Percentiles rank a stretch among this genome's conserved stretches.
Conservation (phyloP, 441 rosid species). For the Euphorbia schlechtendalii region DNA sequence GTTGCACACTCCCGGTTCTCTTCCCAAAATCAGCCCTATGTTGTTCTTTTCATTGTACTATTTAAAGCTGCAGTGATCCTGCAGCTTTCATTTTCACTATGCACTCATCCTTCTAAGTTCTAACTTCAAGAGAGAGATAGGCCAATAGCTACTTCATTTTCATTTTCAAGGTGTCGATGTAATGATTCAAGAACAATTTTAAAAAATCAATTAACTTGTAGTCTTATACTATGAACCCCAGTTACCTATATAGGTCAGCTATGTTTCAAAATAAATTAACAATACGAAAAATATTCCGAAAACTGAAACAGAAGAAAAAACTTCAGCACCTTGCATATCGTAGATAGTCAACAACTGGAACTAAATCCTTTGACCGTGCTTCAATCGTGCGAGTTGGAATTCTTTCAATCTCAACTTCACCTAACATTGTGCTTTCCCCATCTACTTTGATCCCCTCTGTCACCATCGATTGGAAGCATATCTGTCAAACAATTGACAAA, state of each 20-base stretch:
- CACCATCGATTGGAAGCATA: slow-evolving; percentile 49
- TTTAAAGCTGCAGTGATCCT: no score
- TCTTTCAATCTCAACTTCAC: slow-evolving; percentile 69
- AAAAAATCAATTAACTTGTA: no score
- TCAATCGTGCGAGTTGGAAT: slow-evolving; percentile 50
- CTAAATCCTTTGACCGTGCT: slow-evolving; percentile 59
- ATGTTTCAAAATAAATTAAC: background rate
- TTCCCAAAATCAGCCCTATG: background rate
- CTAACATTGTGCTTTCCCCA: slow-evolving; percentile 35
- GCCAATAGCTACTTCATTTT: no score
- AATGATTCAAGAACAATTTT: no score
- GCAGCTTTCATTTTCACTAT: background rate
- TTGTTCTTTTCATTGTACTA: background rate
- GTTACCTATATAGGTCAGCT: background rate
- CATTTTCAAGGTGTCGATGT: no score
- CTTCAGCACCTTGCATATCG: slow-evolving; percentile 44
- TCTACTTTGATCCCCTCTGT: slow-evolving; percentile 25
- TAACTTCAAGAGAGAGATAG: no score
- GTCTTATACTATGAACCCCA: background rate
- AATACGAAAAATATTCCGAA: background rate
- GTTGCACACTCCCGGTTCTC: background rate
- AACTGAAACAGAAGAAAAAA: background rate
- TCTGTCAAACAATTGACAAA: slow-evolving; percentile 36
- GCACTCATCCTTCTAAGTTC: no score
- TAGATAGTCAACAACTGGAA: slow-evolving; percentile 59